phyloP scores from a whole-genome alignment of 2,329 filamentous ascomycete genomes.

The Arthrobotrys sinensis region DNA sequence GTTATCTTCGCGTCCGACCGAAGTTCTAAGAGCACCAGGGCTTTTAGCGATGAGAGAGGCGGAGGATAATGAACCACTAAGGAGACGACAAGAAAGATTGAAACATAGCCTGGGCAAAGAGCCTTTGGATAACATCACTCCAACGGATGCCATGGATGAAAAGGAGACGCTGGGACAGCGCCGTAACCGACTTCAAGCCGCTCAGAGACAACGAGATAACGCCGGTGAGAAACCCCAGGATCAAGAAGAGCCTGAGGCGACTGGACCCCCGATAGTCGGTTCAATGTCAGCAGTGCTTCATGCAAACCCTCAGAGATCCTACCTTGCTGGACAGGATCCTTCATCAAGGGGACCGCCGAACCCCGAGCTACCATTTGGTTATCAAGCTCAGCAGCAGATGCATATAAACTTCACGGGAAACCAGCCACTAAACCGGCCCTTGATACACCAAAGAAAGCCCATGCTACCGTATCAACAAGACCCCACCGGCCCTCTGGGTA shows the following conservation, averaged over 20 bases:
- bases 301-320: slow-evolving; percentile 29
- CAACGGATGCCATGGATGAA: slow-evolving; percentile 68
- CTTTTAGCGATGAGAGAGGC: slow-evolving; percentile 85
- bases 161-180: slow-evolving; percentile 83
- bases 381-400: slow-evolving; percentile 59
- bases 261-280: not conserved
- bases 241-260: slow-evolving; percentile 17
- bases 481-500: slow-evolving; percentile 3
- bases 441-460: slow-evolving; percentile 39
- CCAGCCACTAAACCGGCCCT: slow-evolving; percentile 16
- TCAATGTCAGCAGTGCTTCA: slow-evolving; percentile 31
- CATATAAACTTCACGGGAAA: slow-evolving; percentile 51
- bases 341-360: slow-evolving; percentile 37
- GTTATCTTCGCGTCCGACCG: slow-evolving; percentile 72
- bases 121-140: slow-evolving; percentile 74
- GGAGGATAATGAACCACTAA: slow-evolving; percentile 93
- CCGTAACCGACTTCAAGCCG: slow-evolving; percentile 77
- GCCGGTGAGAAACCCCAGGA: slow-evolving; percentile 9
- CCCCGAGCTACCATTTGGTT: slow-evolving; percentile 52
- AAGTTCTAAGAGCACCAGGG: slow-evolving; percentile 76
- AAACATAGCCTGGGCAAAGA: slow-evolving; percentile 76
- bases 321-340: slow-evolving; percentile 22
- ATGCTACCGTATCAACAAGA: slow-evolving; percentile 40
- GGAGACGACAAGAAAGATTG: slow-evolving; percentile 81
- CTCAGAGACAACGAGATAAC: slow-evolving; percentile 38